These are phyloP conservation scores for Globisporangium sylvaticum DNA, from an alignment of 352 stramenopile genomes.

Conservation along the genomic window DNA sequence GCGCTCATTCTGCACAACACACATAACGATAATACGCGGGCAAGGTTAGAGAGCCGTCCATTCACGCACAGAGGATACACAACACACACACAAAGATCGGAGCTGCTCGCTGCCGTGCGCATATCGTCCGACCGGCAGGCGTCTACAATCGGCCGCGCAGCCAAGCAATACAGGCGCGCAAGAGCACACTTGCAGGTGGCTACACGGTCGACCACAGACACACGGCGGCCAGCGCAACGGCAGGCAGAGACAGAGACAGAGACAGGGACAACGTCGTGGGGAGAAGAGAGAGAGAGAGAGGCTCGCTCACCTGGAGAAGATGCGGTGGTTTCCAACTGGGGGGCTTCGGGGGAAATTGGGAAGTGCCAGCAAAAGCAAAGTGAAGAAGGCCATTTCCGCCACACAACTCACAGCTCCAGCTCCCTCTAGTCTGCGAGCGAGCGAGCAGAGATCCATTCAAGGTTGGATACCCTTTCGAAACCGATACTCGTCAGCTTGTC, in stretches of 20 bases:
- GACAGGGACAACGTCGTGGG: too few relatives aligned
- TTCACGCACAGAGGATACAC: too few relatives aligned
- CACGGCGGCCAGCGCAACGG: too few relatives aligned
- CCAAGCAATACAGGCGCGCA: too few relatives aligned
- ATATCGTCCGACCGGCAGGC: background rate
- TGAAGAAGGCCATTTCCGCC: background rate
- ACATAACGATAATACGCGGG: background rate
- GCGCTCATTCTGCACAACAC: constrained; percentile 40
- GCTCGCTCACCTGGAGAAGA: constrained; percentile 10
- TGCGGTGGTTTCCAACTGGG: constrained; percentile 5
- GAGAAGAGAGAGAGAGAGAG: too few relatives aligned
- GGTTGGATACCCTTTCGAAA: background rate
- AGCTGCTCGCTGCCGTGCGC: background rate
- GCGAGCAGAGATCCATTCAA: too few relatives aligned
- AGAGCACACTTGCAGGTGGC: too few relatives aligned
- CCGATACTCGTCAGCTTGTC: too few relatives aligned
- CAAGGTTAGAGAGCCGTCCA: constrained; percentile 6
- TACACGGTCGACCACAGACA: background rate
- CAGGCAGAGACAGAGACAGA: too few relatives aligned
- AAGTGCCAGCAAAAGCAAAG: constrained; percentile 5
- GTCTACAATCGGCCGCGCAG: background rate
- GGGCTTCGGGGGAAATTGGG: constrained; percentile 2
- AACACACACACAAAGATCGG: too few relatives aligned
- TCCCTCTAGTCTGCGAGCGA: too few relatives aligned
- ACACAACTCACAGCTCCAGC: background rate